These are phyloP conservation scores for Talaromyces thailandensis DNA, from an alignment of 495 filamentous ascomycete species.

Conservation along the genomic window DNA sequence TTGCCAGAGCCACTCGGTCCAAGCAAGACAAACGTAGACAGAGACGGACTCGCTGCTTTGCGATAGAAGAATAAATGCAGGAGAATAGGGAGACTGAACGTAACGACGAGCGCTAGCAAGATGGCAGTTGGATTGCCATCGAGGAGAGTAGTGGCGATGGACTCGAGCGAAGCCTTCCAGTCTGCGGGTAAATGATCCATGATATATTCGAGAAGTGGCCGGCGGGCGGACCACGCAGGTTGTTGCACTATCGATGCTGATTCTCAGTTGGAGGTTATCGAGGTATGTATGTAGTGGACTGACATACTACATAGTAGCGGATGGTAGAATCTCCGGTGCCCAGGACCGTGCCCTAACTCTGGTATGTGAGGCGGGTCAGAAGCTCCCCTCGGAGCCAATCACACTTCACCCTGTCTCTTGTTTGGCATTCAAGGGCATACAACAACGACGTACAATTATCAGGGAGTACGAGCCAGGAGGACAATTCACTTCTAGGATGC, in stretches of 20 bases:
- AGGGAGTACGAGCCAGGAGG: background rate
- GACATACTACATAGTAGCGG: background rate
- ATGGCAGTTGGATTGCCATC: constrained; percentile 43
- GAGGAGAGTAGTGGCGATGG: constrained; percentile 32
- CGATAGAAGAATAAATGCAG: constrained; percentile 70
- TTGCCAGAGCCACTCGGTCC: constrained; percentile 84
- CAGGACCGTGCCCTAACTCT: background rate
- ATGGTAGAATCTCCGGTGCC: background rate
- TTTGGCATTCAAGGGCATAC: constrained; percentile 2
- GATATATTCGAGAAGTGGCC: constrained; percentile 3
- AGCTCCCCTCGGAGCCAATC: background rate
- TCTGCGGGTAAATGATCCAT: constrained; percentile 9
- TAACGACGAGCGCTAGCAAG: constrained; percentile 55
- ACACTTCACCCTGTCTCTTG: background rate
- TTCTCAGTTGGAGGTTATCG: background rate
- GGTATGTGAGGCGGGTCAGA: background rate
- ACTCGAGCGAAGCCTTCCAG: constrained; percentile 23
- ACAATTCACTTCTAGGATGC: background rate
- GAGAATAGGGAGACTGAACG: constrained; percentile 63
- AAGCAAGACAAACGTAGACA: constrained; percentile 76
- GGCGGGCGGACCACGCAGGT: background rate
- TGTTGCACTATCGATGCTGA: background rate
- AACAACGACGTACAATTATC: background rate
- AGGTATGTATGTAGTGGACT: background rate
- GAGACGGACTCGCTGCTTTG: constrained; percentile 50